Conservation (phyloP, 768 basidiomycete genomes). For the Naganishia vaughanmartiniae region DNA sequence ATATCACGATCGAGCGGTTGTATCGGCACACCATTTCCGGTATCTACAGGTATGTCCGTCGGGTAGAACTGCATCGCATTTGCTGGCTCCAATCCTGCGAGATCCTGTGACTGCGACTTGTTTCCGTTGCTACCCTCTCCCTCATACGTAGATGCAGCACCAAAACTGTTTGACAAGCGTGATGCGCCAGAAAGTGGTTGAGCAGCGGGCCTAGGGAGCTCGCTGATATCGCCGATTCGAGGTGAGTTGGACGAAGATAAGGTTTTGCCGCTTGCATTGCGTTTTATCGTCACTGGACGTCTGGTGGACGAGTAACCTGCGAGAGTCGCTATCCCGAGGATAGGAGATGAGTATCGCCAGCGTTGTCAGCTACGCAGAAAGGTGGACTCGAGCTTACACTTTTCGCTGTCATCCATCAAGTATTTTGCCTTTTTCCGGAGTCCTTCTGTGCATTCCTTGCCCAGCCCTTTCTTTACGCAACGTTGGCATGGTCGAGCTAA, state of each 20-base stretch:
- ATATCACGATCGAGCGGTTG: not conserved
- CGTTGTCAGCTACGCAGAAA: not conserved
- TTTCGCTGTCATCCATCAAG: slow-evolving; percentile 86
- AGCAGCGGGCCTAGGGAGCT: not conserved
- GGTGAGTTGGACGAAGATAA: slow-evolving; percentile 4
- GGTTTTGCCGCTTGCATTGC: not conserved
- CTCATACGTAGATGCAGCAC: not conserved
- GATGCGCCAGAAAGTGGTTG: not conserved
- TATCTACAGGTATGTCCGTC: not conserved
- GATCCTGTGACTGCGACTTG: not conserved
- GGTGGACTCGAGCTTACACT: slow-evolving; percentile 59
- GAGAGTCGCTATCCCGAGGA: slow-evolving; percentile 18
- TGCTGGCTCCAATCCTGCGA: not conserved
- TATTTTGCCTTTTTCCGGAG: slow-evolving; percentile 98
- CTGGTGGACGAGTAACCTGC: slow-evolving; percentile 9
- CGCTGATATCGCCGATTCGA: slow-evolving; percentile 10
- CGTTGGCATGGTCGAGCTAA: slow-evolving; percentile 92
- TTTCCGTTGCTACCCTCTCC: not conserved
- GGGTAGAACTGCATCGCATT: not conserved
- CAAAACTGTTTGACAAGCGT: not conserved
- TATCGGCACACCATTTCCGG: not conserved
- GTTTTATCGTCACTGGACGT: slow-evolving; percentile 7
- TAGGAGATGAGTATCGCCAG: not conserved
- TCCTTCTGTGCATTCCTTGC: slow-evolving; percentile 83
- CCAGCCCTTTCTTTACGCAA: slow-evolving; percentile 90